Evolutionary conservation across 1,284 basidiomycete species (phyloP).

Genomic region (Ceratobasidium papillatum): DNA sequence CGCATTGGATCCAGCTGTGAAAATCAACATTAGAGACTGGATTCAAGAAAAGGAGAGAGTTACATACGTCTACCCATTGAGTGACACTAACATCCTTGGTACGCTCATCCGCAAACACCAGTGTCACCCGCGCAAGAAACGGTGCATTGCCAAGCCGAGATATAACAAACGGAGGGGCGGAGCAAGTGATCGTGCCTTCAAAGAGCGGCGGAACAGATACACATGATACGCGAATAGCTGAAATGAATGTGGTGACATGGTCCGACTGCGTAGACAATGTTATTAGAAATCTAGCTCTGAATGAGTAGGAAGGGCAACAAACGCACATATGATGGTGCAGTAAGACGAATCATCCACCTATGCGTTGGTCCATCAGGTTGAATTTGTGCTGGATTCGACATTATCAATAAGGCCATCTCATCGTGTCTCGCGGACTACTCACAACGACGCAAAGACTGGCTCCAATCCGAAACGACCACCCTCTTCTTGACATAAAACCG

Average conservation of each 20-base stretch:
- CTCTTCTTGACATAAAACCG: slow-evolving; percentile 34
- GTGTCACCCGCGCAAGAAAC: slow-evolving; percentile 23
- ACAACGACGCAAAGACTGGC: slow-evolving; percentile 30
- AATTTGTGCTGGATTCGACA: not conserved
- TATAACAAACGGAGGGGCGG: slow-evolving; percentile 21
- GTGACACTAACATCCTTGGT: slow-evolving; percentile 34
- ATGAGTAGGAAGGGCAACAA: not conserved
- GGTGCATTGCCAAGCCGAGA: slow-evolving; percentile 18
- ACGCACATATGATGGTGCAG: slow-evolving; percentile 27
- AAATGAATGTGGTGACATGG: slow-evolving; percentile 30
- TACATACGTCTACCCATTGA: slow-evolving; percentile 38
- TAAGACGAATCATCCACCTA: slow-evolving; percentile 33
- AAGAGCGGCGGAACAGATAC: slow-evolving; percentile 17
- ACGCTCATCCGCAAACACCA: slow-evolving; percentile 27
- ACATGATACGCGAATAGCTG: slow-evolving; percentile 21
- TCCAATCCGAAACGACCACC: slow-evolving; percentile 36
- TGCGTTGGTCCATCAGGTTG: slow-evolving; percentile 31
- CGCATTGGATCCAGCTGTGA: slow-evolving; percentile 26
- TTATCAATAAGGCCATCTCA: not conserved
- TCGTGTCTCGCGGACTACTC: no score
- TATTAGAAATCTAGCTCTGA: not conserved
- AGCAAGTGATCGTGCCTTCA: slow-evolving; percentile 29
- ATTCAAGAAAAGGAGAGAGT: not conserved
- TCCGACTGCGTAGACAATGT: not conserved
- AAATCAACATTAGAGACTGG: not conserved